These are phyloP conservation scores for Gymnopilus dilepis DNA, from an alignment of 768 basidiomycete genomes.

Conservation along the genomic window DNA sequence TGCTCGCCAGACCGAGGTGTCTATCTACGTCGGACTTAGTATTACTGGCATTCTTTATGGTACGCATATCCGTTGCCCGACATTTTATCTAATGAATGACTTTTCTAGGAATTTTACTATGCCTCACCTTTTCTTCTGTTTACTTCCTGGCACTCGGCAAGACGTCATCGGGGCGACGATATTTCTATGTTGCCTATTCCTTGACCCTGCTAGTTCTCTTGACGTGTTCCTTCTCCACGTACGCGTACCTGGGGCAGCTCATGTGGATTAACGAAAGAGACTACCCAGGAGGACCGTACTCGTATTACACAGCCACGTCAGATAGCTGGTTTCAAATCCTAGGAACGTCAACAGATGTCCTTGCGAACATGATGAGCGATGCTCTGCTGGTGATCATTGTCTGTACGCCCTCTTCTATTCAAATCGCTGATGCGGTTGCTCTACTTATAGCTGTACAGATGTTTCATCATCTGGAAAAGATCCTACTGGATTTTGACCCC, in stretches of 20 bases:
- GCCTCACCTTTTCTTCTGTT: no score
- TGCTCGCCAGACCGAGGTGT: no score
- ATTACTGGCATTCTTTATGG: no score
- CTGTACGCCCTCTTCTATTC: no score
- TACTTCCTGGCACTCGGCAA: no score
- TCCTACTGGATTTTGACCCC: no score
- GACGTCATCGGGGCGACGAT: no score
- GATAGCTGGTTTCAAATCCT: not conserved
- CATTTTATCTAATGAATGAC: no score
- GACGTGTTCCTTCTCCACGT: not conserved
- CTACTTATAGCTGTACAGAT: not conserved
- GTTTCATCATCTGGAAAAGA: not conserved
- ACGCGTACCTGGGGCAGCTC: not conserved
- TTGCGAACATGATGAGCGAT: not conserved
- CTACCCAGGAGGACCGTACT: not conserved
- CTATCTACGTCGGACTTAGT: no score
- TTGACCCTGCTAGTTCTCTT: not conserved
- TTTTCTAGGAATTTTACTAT: no score
- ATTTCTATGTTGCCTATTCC: not conserved
- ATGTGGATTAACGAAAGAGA: constrained; percentile 1
- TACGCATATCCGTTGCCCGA: no score
- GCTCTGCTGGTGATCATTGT: not conserved
- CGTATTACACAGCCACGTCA: not conserved
- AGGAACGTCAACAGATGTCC: not conserved
- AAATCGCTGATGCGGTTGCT: no score